Evolutionary conservation across 2,329 filamentous ascomycete genomes (phyloP).

Genomic region (Didymella exigua): DNA sequence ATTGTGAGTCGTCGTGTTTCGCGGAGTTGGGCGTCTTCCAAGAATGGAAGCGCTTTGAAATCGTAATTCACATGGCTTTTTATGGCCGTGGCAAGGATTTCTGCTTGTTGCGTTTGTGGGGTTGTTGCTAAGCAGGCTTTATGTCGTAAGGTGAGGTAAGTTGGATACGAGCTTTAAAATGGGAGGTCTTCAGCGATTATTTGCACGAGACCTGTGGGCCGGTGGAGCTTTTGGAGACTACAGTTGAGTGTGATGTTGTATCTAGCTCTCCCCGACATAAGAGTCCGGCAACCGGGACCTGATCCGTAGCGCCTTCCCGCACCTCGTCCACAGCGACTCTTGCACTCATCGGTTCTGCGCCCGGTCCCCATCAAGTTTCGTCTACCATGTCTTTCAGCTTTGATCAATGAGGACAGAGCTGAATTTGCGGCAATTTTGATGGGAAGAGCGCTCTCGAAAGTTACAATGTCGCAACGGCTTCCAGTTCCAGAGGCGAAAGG

Average conservation of each 20-base stretch:
- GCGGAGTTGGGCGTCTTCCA: too few relatives aligned
- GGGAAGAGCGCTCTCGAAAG: background rate
- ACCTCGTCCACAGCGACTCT: background rate
- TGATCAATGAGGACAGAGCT: background rate
- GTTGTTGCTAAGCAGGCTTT: too few relatives aligned
- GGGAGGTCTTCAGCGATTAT: too few relatives aligned
- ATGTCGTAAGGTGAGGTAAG: too few relatives aligned
- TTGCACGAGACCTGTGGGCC: too few relatives aligned
- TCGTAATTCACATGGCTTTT: background rate
- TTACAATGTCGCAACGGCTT: conserved; percentile 1
- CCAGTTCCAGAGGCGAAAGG: conserved; percentile 9
- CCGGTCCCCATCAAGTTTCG: background rate
- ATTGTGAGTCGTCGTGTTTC: too few relatives aligned
- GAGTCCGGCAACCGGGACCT: background rate
- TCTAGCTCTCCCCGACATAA: too few relatives aligned
- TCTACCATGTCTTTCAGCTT: background rate
- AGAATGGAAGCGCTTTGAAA: too few relatives aligned
- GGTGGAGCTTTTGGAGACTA: too few relatives aligned
- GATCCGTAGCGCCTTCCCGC: background rate
- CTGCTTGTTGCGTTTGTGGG: background rate
- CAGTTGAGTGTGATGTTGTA: too few relatives aligned
- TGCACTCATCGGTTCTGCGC: background rate
- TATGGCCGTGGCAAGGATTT: background rate
- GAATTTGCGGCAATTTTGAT: background rate
- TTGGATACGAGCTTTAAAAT: too few relatives aligned